Evolutionary conservation across 1,284 basidiomycete species (phyloP).

Genomic region (Sporisorium iseilematis-ciliati): DNA sequence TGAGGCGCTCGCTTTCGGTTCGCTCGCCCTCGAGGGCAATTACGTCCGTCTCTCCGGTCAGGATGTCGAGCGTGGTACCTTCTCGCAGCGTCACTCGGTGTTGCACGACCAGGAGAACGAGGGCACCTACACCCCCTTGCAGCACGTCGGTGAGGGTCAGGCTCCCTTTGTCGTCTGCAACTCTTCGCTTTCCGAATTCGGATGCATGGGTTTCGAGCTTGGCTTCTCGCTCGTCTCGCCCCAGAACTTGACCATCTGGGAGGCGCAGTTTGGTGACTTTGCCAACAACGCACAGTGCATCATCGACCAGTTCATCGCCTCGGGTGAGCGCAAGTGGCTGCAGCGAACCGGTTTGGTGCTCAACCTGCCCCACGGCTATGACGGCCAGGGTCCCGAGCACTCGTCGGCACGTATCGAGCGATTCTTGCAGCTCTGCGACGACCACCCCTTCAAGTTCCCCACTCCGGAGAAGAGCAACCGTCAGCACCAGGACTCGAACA

Average conservation of each 20-base stretch:
- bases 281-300: slow-evolving; percentile 84
- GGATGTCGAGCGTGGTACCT: slow-evolving; percentile 98
- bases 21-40: slow-evolving; percentile 89
- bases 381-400: slow-evolving; percentile 99
- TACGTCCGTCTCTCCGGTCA: slow-evolving; percentile 97
- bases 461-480: slow-evolving; percentile 88
- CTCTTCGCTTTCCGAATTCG: slow-evolving; percentile 96
- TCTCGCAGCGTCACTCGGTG: slow-evolving; percentile 98
- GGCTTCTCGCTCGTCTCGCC: slow-evolving; percentile 99
- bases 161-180: slow-evolving; percentile 95
- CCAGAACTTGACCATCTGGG: slow-evolving; percentile 94
- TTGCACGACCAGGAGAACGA: slow-evolving; percentile 96
- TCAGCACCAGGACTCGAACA: slow-evolving; percentile 98
- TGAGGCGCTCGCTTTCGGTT: slow-evolving; percentile 95
- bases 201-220: slow-evolving; percentile 95
- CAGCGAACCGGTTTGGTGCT: slow-evolving; percentile 94
- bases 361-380: slow-evolving; percentile 90
- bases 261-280: slow-evolving; percentile 98
- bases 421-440: slow-evolving; percentile 97
- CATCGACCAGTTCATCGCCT: slow-evolving; percentile 98
- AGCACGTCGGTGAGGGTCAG: slow-evolving; percentile 87
- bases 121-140: slow-evolving; percentile 87
- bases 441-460: slow-evolving; percentile 93
- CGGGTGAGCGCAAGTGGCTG: slow-evolving; percentile 97
- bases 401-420: slow-evolving; percentile 95